Evolutionary conservation across 441 rosid genomes (phyloP).

Genomic region (Brassica balearica): DNA sequence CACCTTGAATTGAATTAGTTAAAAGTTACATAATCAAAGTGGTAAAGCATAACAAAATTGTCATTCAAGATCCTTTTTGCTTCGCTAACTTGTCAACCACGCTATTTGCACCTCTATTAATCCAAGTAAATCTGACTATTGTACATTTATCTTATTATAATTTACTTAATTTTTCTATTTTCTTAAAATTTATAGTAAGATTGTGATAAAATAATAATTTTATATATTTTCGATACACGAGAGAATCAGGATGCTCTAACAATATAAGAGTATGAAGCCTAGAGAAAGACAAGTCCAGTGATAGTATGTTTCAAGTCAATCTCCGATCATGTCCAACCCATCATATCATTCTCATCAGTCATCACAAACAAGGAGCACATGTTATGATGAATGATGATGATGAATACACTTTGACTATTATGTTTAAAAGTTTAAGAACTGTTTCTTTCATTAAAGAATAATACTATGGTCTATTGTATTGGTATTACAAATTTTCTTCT

Average conservation of each 20-base stretch:
- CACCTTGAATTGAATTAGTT: background rate
- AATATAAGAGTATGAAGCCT: background rate
- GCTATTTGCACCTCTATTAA: no score
- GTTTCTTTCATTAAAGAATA: conserved; percentile 8
- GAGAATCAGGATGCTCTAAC: no score
- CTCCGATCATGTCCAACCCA: conserved; percentile 41
- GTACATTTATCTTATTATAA: no score
- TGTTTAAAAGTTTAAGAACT: background rate
- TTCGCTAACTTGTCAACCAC: no score
- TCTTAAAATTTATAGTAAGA: no score
- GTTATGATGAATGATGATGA: background rate
- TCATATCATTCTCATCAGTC: conserved; percentile 37
- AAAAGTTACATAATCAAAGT: no score
- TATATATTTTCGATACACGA: no score
- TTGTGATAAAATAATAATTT: no score
- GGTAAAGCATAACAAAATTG: no score
- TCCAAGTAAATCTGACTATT: no score
- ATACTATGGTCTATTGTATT: background rate
- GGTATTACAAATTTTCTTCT: background rate
- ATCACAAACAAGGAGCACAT: conserved; percentile 50
- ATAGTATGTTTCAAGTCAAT: conserved; percentile 65
- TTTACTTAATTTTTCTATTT: no score
- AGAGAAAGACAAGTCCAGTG: conserved; percentile 25
- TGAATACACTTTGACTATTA: conserved; percentile 19
- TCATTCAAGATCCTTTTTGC: no score